Base-by-base conservation (phyloP, 2,329 filamentous ascomycete species). In the Berkeleyomyces rouxiae region DNA sequence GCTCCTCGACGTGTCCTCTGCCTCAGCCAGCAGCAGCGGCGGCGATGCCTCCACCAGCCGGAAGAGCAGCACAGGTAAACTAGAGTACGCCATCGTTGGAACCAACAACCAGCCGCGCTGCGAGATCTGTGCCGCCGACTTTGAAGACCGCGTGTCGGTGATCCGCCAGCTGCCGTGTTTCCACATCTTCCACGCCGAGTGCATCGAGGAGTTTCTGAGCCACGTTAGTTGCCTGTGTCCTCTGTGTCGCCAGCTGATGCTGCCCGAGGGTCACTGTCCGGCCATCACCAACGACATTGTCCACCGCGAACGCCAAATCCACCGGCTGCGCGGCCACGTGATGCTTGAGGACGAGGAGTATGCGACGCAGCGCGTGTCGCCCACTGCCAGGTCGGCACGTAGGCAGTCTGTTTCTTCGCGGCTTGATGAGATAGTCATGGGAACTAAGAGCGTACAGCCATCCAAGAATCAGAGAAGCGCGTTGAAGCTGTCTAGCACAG, bases 101-200 rank as follows among this genome's bases (percentile, higher is more conserved):
- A 79, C 81, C 13, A 79, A 88, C 67, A 83, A 84, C 23, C 93
- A 97, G 70, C 84, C 88, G 0, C 85, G 81, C 2, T 97, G 93
- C 70, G 83, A 88, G n/a, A 96, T 97, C 61, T 99, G 93, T 70
- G 79, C 95, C 0, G 87, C 90, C 62, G 83, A 88, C 64, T 97
- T 89, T 69, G 79, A 86, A 37, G 80, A 83, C 13, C 80, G 82
- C 44, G 74, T 78, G 16, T 86, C 88, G 0, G 81, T 84, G 23
- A 90, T 97, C 62, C 86, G 90, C 62, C 88, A 96, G 72, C 77
- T 97, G 2, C 84, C 89, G 0, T 99, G 93, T 68, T 84, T 87
- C 0, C 93, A 99, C 71, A 92, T 97, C 63, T 99, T 91, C 72
- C 92, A 99, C 67, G 86, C 88, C 0, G 86, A 88, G 67, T 99